Evolutionary conservation across 1,284 basidiomycete genomes (phyloP).

Genomic region (Cryptococcus sp.): DNA sequence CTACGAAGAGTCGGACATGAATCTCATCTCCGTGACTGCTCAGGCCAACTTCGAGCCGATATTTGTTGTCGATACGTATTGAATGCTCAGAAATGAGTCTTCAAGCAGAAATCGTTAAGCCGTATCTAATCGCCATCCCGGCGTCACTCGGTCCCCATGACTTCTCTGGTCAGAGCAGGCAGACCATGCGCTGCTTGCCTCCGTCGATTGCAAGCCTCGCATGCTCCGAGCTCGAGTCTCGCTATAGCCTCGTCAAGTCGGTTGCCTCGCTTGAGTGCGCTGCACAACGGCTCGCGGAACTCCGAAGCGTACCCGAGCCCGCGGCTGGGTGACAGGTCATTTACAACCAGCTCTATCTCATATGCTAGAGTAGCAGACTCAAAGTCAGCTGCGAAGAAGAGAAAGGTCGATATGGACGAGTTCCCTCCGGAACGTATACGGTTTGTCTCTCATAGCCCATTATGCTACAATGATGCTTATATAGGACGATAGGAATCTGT

Average conservation of each 20-base stretch:
- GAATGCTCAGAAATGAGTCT: background rate
- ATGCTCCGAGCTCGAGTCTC: background rate
- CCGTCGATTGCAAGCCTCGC: slow-evolving; percentile 1
- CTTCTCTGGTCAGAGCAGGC: slow-evolving; percentile 1
- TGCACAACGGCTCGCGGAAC: no score
- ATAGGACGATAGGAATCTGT: slow-evolving; percentile 80
- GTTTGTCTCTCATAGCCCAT: slow-evolving; percentile 52
- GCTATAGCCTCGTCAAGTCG: background rate
- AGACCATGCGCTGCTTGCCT: slow-evolving; percentile 15
- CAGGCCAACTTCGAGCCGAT: no score
- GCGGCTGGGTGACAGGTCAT: background rate
- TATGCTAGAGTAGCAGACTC: background rate
- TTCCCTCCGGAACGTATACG: slow-evolving; percentile 75
- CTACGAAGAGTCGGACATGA: no score
- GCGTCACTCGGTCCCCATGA: background rate
- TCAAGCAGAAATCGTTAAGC: background rate
- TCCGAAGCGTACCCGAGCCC: background rate
- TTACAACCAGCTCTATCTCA: background rate
- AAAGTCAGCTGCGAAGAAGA: slow-evolving; percentile 12
- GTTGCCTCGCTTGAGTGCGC: no score
- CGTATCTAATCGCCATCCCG: no score
- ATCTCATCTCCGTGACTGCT: no score
- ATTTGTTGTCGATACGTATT: no score
- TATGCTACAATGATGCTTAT: slow-evolving; percentile 6
- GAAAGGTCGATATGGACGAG: slow-evolving; percentile 62